Conservation (phyloP, 1,139 yeast genomes). For the Pichiaceae sp. region DNA sequence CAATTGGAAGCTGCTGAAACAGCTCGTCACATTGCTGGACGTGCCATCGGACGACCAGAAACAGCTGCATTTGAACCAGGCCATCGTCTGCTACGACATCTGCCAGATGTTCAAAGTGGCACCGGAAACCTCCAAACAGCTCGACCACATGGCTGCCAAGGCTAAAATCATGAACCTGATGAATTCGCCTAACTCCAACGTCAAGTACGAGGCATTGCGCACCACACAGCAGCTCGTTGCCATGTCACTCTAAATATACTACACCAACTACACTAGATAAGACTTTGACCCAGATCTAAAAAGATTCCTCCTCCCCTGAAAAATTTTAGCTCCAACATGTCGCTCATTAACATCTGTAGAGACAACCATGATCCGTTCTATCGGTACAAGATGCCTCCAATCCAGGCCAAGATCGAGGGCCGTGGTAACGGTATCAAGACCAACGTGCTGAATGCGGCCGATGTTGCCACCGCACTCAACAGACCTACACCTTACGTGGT, state of each 20-base stretch:
- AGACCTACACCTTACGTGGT: constrained; percentile 89
- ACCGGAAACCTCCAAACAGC: constrained; percentile 45
- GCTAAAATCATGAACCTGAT: constrained; percentile 77
- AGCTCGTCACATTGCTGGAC: constrained; percentile 36
- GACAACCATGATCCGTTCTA: constrained; percentile 97
- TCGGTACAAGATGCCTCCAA: constrained; percentile 98
- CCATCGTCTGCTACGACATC: constrained; percentile 68
- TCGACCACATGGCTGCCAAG: constrained; percentile 51
- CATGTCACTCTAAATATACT: constrained; percentile 35
- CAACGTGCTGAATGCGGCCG: constrained; percentile 80
- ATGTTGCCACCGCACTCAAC: constrained; percentile 89
- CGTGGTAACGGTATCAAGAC: constrained; percentile 99
- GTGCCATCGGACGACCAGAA: constrained; percentile 17
- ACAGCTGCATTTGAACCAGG: constrained; percentile 32
- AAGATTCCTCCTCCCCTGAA: no score
- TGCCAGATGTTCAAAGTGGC: constrained; percentile 59
- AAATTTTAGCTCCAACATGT: constrained; percentile 36
- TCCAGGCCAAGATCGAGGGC: constrained; percentile 96
- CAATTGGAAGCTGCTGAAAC: constrained; percentile 64
- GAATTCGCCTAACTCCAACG: constrained; percentile 76
- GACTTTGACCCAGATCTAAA: background rate
- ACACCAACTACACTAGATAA: background rate
- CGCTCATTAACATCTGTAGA: constrained; percentile 89
- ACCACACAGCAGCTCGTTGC: constrained; percentile 91
- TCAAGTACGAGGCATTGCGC: constrained; percentile 89